phyloP scores from a whole-genome alignment of 371 early-diverging fungal genomes.

The Syncephalis fuscata region DNA sequence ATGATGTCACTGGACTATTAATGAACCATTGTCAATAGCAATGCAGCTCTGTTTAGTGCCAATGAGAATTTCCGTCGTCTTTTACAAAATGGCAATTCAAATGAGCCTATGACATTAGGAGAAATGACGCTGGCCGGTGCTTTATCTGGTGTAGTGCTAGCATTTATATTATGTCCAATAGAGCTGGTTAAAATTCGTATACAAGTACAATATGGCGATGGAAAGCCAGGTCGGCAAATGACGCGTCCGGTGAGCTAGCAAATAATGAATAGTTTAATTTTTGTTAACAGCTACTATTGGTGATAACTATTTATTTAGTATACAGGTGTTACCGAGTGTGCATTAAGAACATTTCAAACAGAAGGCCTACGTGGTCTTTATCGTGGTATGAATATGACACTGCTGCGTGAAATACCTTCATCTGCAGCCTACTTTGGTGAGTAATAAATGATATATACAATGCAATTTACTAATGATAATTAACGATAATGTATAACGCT shows the following conservation, averaged over 20 bases:
- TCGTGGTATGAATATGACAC: constrained; percentile 61
- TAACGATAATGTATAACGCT: too few relatives aligned
- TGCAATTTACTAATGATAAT: too few relatives aligned
- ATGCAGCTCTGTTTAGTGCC: constrained; percentile 72
- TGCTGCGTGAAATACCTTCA: constrained; percentile 70
- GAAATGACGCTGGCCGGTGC: constrained; percentile 57
- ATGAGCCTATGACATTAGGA: constrained; percentile 21
- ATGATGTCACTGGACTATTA: too few relatives aligned
- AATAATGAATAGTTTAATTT: too few relatives aligned
- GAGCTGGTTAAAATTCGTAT: constrained; percentile 73
- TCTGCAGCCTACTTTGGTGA: constrained; percentile 69
- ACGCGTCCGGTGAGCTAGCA: too few relatives aligned
- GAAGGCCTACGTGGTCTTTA: constrained; percentile 58
- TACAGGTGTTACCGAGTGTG: constrained; percentile 58
- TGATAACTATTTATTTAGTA: constrained; percentile 19
- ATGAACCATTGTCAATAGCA: constrained; percentile 12
- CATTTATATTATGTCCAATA: constrained; percentile 70
- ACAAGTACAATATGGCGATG: constrained; percentile 39
- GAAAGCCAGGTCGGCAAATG: too few relatives aligned
- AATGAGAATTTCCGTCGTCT: constrained; percentile 56
- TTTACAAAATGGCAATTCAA: constrained; percentile 17
- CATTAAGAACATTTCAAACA: constrained; percentile 40
- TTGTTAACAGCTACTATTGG: not conserved
- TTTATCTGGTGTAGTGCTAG: constrained; percentile 68
- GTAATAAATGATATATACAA: not conserved